Evolutionary conservation across 2,329 filamentous ascomycete genomes (phyloP).

Genomic region (Botrytis porri): DNA sequence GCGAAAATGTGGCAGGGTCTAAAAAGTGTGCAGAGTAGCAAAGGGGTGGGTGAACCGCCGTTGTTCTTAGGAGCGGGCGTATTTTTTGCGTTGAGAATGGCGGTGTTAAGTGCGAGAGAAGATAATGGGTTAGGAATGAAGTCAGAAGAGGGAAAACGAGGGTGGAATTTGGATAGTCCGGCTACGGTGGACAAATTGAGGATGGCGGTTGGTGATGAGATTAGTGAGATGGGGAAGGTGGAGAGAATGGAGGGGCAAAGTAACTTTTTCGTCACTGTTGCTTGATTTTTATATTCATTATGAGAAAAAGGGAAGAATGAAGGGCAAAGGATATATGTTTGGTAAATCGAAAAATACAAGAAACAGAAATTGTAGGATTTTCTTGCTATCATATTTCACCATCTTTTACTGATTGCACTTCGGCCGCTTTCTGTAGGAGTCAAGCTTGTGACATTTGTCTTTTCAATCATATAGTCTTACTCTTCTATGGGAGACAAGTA

Average conservation of each 20-base stretch:
- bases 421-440: too few species aligned
- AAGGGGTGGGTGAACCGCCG: slow-evolving; percentile 60
- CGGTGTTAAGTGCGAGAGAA: slow-evolving; percentile 49
- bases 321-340: too few species aligned
- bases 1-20: slow-evolving; percentile 47
- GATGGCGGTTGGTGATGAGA: slow-evolving; percentile 39
- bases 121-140: slow-evolving; percentile 47
- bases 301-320: too few species aligned
- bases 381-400: background rate
- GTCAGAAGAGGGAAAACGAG: slow-evolving; percentile 47
- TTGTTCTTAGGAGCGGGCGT: slow-evolving; percentile 54
- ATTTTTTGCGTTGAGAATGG: slow-evolving; percentile 53
- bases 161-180: slow-evolving; percentile 46
- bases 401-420: background rate
- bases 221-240: slow-evolving; percentile 37
- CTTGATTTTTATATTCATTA: background rate
- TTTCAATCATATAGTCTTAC: background rate
- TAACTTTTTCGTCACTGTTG: slow-evolving; percentile 35
- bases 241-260: slow-evolving; percentile 32
- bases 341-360: background rate
- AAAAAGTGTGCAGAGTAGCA: slow-evolving; percentile 52
- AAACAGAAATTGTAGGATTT: background rate
- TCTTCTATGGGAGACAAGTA: fast-evolving
- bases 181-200: slow-evolving; percentile 51
- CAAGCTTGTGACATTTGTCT: background rate